phyloP scores from a whole-genome alignment of 129 eudicot genomes.

The Flaveria sonorensis region DNA sequence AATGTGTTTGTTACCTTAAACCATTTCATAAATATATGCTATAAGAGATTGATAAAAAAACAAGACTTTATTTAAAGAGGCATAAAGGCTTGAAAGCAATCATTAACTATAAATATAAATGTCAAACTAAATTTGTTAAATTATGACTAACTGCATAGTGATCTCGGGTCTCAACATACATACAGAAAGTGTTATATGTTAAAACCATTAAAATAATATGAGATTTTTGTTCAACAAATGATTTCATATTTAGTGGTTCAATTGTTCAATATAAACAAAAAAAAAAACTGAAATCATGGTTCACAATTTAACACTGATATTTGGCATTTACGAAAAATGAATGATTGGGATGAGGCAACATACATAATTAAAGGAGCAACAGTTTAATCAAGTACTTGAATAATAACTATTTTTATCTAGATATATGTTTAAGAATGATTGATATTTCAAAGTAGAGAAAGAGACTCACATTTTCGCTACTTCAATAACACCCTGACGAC shows the following conservation, averaged over 20 bases:
- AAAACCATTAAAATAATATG: neutral
- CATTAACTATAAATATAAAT: neutral
- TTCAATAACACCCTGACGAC: slow-evolving; percentile 94
- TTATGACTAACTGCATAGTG: neutral
- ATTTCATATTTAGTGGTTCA: neutral
- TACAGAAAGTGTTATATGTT: neutral
- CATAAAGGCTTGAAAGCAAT: too few relatives aligned
- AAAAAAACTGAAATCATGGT: neutral
- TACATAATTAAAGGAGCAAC: neutral
- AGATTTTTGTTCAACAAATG: neutral
- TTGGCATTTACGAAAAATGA: neutral
- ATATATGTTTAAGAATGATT: slow-evolving; percentile 3
- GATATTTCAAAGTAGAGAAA: slow-evolving; percentile 4
- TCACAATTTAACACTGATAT: neutral
- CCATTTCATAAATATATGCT: neutral
- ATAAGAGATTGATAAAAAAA: neutral
- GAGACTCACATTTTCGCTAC: slow-evolving; percentile 87
- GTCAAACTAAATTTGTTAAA: neutral
- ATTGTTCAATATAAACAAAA: neutral
- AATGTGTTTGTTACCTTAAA: neutral
- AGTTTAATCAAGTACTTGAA: neutral
- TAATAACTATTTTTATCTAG: neutral
- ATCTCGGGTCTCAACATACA: neutral
- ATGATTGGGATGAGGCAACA: neutral
- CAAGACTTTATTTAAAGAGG: neutral